These are phyloP conservation scores for Huntiella bhutanensis DNA, from an alignment of 2,329 filamentous ascomycete genomes.

Conservation along the genomic window DNA sequence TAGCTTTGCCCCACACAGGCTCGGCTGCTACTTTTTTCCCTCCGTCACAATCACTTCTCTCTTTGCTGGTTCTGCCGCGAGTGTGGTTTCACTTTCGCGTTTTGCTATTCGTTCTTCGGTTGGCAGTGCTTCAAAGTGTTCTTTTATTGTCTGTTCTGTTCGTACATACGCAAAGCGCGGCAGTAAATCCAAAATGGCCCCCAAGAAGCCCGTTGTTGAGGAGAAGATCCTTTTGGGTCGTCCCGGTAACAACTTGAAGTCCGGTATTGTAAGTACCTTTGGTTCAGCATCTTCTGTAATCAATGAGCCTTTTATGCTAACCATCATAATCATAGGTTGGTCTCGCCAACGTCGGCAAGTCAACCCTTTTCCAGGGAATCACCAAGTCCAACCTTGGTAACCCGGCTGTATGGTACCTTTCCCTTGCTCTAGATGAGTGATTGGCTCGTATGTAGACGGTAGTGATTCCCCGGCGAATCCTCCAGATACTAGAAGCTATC, in stretches of 20 bases:
- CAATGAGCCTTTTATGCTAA: background rate
- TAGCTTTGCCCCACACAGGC: slow-evolving; percentile 1
- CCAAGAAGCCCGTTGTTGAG: slow-evolving; percentile 81
- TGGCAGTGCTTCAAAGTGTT: slow-evolving; percentile 5
- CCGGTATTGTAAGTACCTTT: slow-evolving; percentile 64
- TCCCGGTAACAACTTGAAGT: slow-evolving; percentile 96
- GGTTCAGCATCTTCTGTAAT: background rate
- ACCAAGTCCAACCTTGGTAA: slow-evolving; percentile 96
- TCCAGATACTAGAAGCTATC: too few relatives aligned
- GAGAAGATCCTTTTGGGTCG: slow-evolving; percentile 93
- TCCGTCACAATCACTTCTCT: slow-evolving; percentile 13
- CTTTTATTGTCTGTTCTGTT: slow-evolving; percentile 21
- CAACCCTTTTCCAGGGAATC: slow-evolving; percentile 97
- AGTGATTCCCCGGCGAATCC: too few relatives aligned
- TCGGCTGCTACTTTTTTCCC: slow-evolving; percentile 1
- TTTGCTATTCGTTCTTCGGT: slow-evolving; percentile 55
- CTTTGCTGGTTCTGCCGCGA: slow-evolving; percentile 29
- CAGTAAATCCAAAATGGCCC: slow-evolving; percentile 61
- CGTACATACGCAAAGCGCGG: slow-evolving; percentile 35
- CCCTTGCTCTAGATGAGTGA: slow-evolving; percentile 14
- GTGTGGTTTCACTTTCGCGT: slow-evolving; percentile 30
- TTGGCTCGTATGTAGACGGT: too few relatives aligned
- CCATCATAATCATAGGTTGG: slow-evolving; percentile 46
- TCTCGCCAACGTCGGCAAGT: slow-evolving; percentile 98
- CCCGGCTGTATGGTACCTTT: slow-evolving; percentile 53